Evolutionary conservation across 78 protist genomes (phyloP), one percentile per base, ranked within the genome.

Genomic region (Emiliania huxleyi): DNA sequence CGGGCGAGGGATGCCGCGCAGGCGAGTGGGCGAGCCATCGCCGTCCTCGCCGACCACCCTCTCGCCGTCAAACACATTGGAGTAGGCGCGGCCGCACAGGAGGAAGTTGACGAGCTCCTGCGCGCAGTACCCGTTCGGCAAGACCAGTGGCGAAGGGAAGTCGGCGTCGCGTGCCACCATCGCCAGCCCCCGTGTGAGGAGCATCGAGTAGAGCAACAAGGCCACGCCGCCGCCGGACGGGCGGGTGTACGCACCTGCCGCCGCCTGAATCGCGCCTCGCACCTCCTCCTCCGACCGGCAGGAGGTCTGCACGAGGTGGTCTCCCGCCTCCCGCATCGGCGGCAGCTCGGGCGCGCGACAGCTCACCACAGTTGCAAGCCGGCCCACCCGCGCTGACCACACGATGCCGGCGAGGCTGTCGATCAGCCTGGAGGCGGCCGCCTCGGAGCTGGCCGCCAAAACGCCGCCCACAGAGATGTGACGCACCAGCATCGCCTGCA

Each of bases 91-190:
- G 38, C 96, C 96, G 33, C 45, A 26, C 5, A 93, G 49, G 26
- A 95, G 26, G 35, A 95, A 89, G 83, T 95, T 95, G 45, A 93
- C 95, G 26, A 95, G 42, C 55, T 95, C 95, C 90, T 95, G 90
- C 23, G 83, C 35, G 91, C 94, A 92, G 91, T 92, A 92, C 22
- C 75, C 56, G 71, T 92, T 90, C 1, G 71, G 40, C 35, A 90
- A 79, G 49, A 92, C 69, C 22, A 92, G 85, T 12, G 85, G 46
- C 49, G 85, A 3, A 21, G 85, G 85, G 46, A 77, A 77, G 85
- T 77, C 85, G 29, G 94, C 84, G n/a, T 81, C 44, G 42, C 90
- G 83, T 1, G 1, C 21, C 1, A 40, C 81, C 93, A 81, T 46
- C 23, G 55, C 52, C 69, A 75, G 22, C 3, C 87, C 90, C 22